Percentiles rank a stretch among this genome's conserved stretches.
Evolutionary conservation across 1,284 basidiomycete species (phyloP).

Genomic region (Naganishia liquefaciens): DNA sequence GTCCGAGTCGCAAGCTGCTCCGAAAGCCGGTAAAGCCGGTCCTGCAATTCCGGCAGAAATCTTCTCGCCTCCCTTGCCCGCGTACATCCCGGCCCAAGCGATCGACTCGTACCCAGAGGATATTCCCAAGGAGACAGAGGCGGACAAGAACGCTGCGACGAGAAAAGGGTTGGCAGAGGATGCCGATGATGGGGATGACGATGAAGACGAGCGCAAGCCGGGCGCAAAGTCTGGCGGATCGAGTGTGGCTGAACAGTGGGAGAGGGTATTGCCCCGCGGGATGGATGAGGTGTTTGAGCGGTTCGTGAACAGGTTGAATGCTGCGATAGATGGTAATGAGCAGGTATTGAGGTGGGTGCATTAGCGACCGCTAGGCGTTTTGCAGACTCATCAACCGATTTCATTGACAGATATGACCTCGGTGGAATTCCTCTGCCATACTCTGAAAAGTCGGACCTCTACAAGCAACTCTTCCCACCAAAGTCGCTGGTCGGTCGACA

Average conservation of each 20-base stretch:
- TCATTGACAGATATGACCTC: conserved; percentile 49
- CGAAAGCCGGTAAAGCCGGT: not conserved
- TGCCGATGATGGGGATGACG: conserved; percentile 40
- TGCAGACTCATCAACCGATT: not conserved
- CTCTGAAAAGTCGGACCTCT: conserved; percentile 47
- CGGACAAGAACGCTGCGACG: conserved; percentile 23
- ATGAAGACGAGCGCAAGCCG: conserved; percentile 40
- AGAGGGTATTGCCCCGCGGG: conserved; percentile 47
- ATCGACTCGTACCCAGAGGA: conserved; percentile 51
- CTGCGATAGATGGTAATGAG: conserved; percentile 46
- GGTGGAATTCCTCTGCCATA: conserved; percentile 52
- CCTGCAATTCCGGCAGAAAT: conserved; percentile 28
- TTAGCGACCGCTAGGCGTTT: not conserved
- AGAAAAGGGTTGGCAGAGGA: conserved; percentile 38
- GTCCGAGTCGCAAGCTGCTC: not conserved
- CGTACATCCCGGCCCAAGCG: conserved; percentile 53
- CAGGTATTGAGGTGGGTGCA: conserved; percentile 50
- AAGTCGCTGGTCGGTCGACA: conserved; percentile 34
- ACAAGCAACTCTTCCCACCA: conserved; percentile 48
- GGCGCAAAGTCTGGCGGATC: conserved; percentile 40
- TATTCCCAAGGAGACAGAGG: conserved; percentile 4
- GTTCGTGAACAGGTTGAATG: conserved; percentile 47
- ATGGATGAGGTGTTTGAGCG: conserved; percentile 54
- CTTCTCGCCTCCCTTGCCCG: conserved; percentile 46
- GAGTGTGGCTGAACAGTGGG: conserved; percentile 44